Conservation (phyloP, 768 basidiomycete genomes). For the Podaxis pistillaris region DNA sequence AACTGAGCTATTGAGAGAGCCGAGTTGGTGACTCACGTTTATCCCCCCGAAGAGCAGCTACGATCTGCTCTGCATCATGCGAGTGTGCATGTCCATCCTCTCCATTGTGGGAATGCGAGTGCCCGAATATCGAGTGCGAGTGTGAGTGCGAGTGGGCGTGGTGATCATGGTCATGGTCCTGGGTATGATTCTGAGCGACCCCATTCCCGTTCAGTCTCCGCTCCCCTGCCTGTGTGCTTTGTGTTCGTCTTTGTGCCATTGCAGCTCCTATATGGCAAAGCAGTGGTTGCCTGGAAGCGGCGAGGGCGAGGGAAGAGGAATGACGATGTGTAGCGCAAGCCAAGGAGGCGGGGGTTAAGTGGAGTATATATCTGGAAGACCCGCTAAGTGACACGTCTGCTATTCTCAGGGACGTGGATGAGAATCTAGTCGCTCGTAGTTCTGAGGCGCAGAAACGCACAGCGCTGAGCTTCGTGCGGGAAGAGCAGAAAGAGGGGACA, state of each 20-base stretch:
- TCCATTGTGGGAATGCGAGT: conserved; percentile 58
- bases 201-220: conserved; percentile 18
- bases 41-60: conserved; percentile 60
- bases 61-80: conserved; percentile 65
- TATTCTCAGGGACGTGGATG: conserved; percentile 12
- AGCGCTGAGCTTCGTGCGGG: background rate
- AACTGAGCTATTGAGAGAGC: background rate
- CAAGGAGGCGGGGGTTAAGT: background rate
- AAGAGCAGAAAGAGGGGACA: background rate
- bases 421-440: background rate
- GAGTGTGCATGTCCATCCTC: conserved; percentile 54
- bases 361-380: conserved; percentile 1
- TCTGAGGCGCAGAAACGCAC: conserved; percentile 1
- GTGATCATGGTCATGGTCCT: conserved; percentile 34
- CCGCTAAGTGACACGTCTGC: conserved; percentile 8
- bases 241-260: conserved; percentile 17
- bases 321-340: background rate
- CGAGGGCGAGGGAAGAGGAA: background rate
- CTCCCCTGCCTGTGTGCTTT: conserved; percentile 15
- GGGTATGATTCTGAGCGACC: conserved; percentile 24
- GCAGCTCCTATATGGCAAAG: background rate
- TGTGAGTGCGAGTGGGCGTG: conserved; percentile 43
- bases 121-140: conserved; percentile 61
- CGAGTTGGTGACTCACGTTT: conserved; percentile 42
- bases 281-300: background rate